Percentiles rank a stretch among this genome's conserved stretches.
Evolutionary conservation across 176 grass and related monocot species (phyloP).

Genomic region (Lolium multiflorum): DNA sequence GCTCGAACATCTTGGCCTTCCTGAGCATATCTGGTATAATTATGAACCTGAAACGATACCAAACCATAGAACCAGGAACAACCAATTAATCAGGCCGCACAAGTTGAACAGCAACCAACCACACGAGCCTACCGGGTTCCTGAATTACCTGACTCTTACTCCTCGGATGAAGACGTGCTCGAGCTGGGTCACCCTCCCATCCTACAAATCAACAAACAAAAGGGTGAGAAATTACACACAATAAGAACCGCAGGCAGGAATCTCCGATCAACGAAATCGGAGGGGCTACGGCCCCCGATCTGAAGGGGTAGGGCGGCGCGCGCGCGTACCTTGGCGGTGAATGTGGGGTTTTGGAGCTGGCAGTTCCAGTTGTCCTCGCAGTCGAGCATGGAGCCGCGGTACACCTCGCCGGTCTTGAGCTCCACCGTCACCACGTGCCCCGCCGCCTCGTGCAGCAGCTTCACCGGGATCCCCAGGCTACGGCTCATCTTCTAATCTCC

Average conservation of each 20-base stretch:
- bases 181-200: constrained; percentile 72
- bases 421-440: constrained; percentile 95
- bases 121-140: neutral
- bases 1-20: constrained; percentile 72
- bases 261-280: neutral
- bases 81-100: neutral
- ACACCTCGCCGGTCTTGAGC: constrained; percentile 83
- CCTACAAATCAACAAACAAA: constrained; percentile 46
- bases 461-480: constrained; percentile 88
- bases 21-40: constrained; percentile 80
- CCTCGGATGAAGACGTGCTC: constrained; percentile 69
- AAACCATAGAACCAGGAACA: neutral
- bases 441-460: constrained; percentile 92
- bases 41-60: constrained; percentile 57
- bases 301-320: neutral
- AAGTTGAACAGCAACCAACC: neutral
- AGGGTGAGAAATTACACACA: too few species aligned
- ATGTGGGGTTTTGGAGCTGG: constrained; percentile 77
- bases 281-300: constrained; percentile 30
- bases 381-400: constrained; percentile 66
- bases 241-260: neutral
- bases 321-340: constrained; percentile 60
- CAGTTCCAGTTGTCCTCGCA: constrained; percentile 96
- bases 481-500: constrained; percentile 82
- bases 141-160: constrained; percentile 66